Conservation (phyloP, 2,329 filamentous ascomycete genomes). For the Fusarium longipes region DNA sequence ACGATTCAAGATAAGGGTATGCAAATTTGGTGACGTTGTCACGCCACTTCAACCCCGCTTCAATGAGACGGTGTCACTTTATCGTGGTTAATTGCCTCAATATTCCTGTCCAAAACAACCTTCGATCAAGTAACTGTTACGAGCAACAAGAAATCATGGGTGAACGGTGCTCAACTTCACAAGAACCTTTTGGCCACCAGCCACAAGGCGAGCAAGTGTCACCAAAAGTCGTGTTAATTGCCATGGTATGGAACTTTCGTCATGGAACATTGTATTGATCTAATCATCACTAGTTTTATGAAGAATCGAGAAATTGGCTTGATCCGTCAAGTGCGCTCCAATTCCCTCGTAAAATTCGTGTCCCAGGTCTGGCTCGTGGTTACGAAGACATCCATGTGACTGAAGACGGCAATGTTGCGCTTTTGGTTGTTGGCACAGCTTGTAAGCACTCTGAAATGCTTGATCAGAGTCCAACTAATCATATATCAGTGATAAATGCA, state of each 20-base stretch:
- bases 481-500: constrained; percentile 19
- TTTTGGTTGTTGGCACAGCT: constrained; percentile 31
- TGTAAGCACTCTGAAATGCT: not conserved
- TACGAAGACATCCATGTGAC: constrained; percentile 28
- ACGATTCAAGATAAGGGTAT: not conserved
- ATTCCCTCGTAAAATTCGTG: constrained; percentile 17
- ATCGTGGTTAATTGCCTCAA: constrained; percentile 8
- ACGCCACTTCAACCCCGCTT: constrained; percentile 33
- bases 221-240: constrained; percentile 29
- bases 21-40: not conserved
- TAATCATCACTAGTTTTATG: constrained; percentile 10
- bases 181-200: not conserved
- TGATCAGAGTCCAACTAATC: not conserved
- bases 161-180: rapidly evolving
- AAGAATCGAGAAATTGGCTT: constrained; percentile 30
- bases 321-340: constrained; percentile 11
- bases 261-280: rapidly evolving
- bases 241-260: constrained; percentile 4
- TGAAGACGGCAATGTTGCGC: constrained; percentile 8
- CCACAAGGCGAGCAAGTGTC: not conserved
- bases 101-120: not conserved
- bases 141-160: not conserved
- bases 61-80: constrained; percentile 3
- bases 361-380: constrained; percentile 27
- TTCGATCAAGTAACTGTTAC: rapidly evolving